Evolutionary conservation across 805 yeast genomes (phyloP), one percentile per base, ranked within the genome.

Genomic region (Dipodascus albidus): DNA sequence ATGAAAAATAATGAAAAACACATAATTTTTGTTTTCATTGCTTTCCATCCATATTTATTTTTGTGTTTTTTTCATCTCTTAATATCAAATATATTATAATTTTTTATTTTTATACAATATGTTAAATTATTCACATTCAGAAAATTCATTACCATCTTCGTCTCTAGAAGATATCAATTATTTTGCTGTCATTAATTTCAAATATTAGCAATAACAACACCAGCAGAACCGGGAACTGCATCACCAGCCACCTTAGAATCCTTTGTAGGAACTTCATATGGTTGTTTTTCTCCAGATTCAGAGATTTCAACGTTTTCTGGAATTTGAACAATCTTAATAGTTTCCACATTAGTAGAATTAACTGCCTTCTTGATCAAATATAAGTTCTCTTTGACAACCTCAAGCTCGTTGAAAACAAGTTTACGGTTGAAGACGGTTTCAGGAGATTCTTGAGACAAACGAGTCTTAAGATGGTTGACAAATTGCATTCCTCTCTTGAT

Each of bases 401-500:
- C 85, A 20, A 63, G 59, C 75, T 93, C 99, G 68, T 82, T 76
- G 70, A 88, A 93, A 33, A 83, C 76, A 60, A 91, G 79, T 70
- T 90, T 85, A 74, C 98, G 81, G 76, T 89, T 83, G 76, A 93
- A 88, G 23, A 93, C 96, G 52, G 79, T 78, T 52, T 78, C 80
- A 19, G 96, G 82, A 27, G 82, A 70, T 52, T 61, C 64, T 33
- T 59, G 54, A 42, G 75, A 71, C 60, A 93, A 76, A 73, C 95
- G 82, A 66, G 83, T 87, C 71, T 93, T 90, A 69, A 93, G 74
- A 61, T 80, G 74, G 59, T 91, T 83, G 57, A 93, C 89, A 69
- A 90, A 91, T 55, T 98, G 98, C 98, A 93, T 93, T 56, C 96
- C 97, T 62, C 95, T 84, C 79, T 93, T 93, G 86, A 90, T 87